Evolutionary conservation across 2,329 filamentous ascomycete genomes (phyloP), one percentile per base, ranked within the genome.

Genomic region (Eurotiales sp.): DNA sequence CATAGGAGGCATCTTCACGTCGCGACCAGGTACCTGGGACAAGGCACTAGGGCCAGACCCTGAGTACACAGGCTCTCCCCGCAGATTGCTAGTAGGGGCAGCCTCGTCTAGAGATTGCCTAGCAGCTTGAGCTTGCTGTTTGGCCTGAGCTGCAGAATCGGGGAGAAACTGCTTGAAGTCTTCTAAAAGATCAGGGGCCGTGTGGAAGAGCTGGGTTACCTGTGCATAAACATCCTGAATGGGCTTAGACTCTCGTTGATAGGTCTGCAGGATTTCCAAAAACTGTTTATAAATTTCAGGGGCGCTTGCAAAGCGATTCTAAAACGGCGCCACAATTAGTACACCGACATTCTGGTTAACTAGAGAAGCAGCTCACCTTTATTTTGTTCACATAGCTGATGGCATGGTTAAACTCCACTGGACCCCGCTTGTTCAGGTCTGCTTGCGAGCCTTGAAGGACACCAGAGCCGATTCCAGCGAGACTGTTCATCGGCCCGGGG

Each of bases 311-410:
- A 97, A 99, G 40, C 93, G 92, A 67, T 97, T 99, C 90, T 96
- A 30, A 52, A 29, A 22, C 49, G n/a, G 5, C 52, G 39, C 29
- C 14, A 39, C 29, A 49, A 55, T 53, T 46, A 58, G 55, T 44
- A 21, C 15, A 37, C 1, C 10, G 22, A 19, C 32, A n/a, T n/a
- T n/a, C n/a, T n/a, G n/a, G n/a, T 29, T 25, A 17, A n/a, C 17
- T 12, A 39, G 32, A 29, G 40, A 52, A 3, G 15, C 41, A 21
- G 54, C 80, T 69, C 74, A 93, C 91, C 85, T 99, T 99, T 64
- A 99, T 99, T 74, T 99, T 99, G 68, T 99, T 99, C 50, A 99
- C 93, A 64, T 99, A 99, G 68, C 91, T 97, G 57, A 99, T 99
- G 0, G 93, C 93, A 72, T 99, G 93, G 67, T 99, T 99, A 71